Conservation (phyloP, 805 yeast species). For the Komagataella pseudopastoris region DNA sequence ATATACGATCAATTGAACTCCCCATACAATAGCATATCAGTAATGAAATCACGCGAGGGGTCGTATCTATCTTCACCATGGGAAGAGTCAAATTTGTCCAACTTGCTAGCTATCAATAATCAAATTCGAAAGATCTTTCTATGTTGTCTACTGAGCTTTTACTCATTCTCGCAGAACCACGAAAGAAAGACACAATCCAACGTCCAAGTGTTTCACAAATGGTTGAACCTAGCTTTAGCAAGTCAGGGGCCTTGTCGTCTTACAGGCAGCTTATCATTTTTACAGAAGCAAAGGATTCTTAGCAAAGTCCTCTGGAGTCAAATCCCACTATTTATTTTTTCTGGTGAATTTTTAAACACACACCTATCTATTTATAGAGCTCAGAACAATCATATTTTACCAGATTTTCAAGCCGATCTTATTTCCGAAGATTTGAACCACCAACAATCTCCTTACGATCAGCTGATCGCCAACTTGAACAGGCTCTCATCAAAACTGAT, state of each 20-base stretch:
- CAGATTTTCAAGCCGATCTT: not conserved
- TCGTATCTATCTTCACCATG: not conserved
- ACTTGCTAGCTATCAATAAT: not conserved
- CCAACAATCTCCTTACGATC: not conserved
- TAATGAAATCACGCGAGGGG: not conserved
- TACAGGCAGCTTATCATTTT: not conserved
- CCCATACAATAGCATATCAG: not conserved
- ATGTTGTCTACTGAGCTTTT: not conserved
- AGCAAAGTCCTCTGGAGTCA: not conserved
- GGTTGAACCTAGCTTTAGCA: not conserved
- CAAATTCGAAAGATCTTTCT: not conserved
- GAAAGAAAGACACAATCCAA: not conserved
- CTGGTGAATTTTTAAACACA: not conserved
- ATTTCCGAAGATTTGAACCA: not conserved
- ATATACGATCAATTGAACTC: not conserved
- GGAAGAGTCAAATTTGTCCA: not conserved
- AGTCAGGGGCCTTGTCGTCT: not conserved
- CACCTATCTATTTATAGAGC: not conserved
- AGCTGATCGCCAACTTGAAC: constrained; percentile 1
- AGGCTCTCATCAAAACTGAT: not conserved
- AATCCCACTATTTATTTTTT: not conserved
- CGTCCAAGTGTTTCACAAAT: not conserved
- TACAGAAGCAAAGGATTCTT: not conserved
- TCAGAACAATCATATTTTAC: not conserved
- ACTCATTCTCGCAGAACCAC: not conserved